Base-by-base conservation (phyloP, 768 basidiomycete genomes). In the Naganishia friedmannii region DNA sequence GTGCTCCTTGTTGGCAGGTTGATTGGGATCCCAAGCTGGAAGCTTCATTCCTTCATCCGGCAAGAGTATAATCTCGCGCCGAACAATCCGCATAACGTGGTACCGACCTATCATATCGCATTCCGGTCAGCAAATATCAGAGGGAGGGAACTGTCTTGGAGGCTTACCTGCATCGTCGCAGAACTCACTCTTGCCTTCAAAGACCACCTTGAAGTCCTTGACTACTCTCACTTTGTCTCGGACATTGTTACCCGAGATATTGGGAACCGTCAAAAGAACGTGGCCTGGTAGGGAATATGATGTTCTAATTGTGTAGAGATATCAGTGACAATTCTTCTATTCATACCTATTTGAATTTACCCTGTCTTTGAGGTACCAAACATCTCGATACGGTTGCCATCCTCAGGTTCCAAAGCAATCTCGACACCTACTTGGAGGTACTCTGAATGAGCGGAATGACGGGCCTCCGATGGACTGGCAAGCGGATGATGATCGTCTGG, bases 241-340 rank as follows among this genome's bases (percentile, higher is more conserved):
- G 88, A 77, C 46, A 83, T 85, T 10, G 28, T 31, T 53, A 17
- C 53, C 42, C 10, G 28, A 69, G 23, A 28, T 75, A 0, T 89
- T 84, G 3, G 86, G 83, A 37, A 93, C 74, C 0, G 87, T 84
- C 66, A 95, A 82, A 28, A 86, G 83, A 26, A 95, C 83, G 77
- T 92, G 86, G 3, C 93, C 93, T 10, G 92, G 89, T 54, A 96
- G 85, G 12, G 93, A 94, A 80, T 93, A 95, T 1, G 88, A 88
- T 69, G 90, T 88, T 69, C 93, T 96, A 74, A 29, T 37, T 8
- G n/a, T 15, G 37, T 32, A 15, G 3, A 45, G 9, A 19, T 12
- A 37, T 42, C 23, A 63, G 60, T 58, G 7, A 7, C 17, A 2
- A 26, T 21, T 58, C 60, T 34, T 45, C 7, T 39, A 0, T 45